Evolutionary conservation across 2,329 filamentous ascomycete species (phyloP).

Genomic region (Venturia nashicola): DNA sequence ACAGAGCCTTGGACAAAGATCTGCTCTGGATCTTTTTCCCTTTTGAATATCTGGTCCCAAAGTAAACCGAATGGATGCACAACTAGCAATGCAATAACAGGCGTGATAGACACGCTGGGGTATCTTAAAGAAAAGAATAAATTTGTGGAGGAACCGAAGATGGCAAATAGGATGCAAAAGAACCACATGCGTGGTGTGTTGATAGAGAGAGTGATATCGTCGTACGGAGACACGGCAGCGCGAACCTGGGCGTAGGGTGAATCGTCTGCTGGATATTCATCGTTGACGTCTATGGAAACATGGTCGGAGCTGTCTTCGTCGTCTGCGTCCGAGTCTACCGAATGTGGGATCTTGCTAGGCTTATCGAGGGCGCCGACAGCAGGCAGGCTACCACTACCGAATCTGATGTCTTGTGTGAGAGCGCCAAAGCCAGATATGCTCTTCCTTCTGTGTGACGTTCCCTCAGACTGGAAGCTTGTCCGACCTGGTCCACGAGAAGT

Average conservation of each 20-base stretch:
- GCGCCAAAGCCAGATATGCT: background rate
- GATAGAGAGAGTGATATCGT: slow-evolving; percentile 59
- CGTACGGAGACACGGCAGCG: slow-evolving; percentile 63
- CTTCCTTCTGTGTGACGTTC: slow-evolving; percentile 13
- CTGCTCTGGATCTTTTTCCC: slow-evolving; percentile 39
- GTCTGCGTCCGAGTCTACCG: slow-evolving; percentile 17
- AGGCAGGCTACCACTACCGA: slow-evolving; percentile 14
- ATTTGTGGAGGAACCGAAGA: slow-evolving; percentile 73
- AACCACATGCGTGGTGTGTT: slow-evolving; percentile 83
- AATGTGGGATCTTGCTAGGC: slow-evolving; percentile 19
- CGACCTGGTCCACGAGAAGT: background rate
- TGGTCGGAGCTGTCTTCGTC: slow-evolving; percentile 14
- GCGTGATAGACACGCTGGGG: slow-evolving; percentile 79
- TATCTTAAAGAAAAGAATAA: slow-evolving; percentile 84
- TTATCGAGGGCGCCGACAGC: slow-evolving; percentile 9
- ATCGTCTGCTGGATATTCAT: slow-evolving; percentile 47
- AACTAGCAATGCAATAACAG: slow-evolving; percentile 74
- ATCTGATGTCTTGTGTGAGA: slow-evolving; percentile 8
- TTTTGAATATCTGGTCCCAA: slow-evolving; percentile 64
- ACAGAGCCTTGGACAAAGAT: slow-evolving; percentile 43
- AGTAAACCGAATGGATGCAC: slow-evolving; percentile 72
- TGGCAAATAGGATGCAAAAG: slow-evolving; percentile 65
- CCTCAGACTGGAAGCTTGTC: slow-evolving; percentile 1
- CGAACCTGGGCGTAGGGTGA: slow-evolving; percentile 69
- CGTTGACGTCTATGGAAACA: slow-evolving; percentile 13